Percentiles rank a stretch among this genome's conserved stretches.
phyloP scores from a whole-genome alignment of 2,329 filamentous ascomycete species.

The Xylariomycetidae sp. region DNA sequence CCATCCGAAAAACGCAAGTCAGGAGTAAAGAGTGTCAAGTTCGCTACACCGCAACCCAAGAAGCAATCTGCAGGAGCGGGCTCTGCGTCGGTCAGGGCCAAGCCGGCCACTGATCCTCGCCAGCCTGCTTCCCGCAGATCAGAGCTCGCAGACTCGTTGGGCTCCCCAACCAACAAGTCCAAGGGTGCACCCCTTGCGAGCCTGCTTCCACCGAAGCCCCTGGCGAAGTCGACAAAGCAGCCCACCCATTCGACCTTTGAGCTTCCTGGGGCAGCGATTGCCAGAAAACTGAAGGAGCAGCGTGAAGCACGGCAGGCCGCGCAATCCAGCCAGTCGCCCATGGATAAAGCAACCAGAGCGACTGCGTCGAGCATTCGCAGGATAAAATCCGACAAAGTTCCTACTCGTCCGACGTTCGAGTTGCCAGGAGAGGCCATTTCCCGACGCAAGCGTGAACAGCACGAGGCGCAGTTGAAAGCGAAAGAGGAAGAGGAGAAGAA shows the following conservation, averaged over 20 bases:
- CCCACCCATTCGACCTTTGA: constrained; percentile 53
- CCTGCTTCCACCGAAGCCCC: constrained; percentile 39
- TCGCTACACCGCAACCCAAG: constrained; percentile 20
- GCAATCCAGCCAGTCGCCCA: constrained; percentile 22
- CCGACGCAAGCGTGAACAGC: constrained; percentile 48
- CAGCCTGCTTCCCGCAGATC: constrained; percentile 35
- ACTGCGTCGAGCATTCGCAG: constrained; percentile 34
- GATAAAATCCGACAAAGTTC: constrained; percentile 44
- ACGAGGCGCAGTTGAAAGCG: constrained; percentile 45
- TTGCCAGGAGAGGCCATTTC: constrained; percentile 56
- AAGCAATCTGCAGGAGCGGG: constrained; percentile 20
- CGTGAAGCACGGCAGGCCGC: constrained; percentile 44
- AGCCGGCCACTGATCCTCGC: constrained; percentile 29
- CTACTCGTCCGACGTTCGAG: constrained; percentile 52
- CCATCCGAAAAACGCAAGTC: constrained; percentile 11
- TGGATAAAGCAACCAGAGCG: constrained; percentile 19
- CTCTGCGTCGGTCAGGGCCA: constrained; percentile 36
- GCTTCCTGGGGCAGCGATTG: constrained; percentile 56
- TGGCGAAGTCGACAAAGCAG: constrained; percentile 47
- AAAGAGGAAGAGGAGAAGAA: constrained; percentile 56
- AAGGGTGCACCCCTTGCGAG: constrained; percentile 26
- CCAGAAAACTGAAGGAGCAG: constrained; percentile 29
- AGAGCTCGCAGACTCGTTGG: constrained; percentile 33
- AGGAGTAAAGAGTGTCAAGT: constrained; percentile 11
- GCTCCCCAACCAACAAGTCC: constrained; percentile 17